Conservation (phyloP, 31 red algal genomes). For the Endocladia muricata region DNA sequence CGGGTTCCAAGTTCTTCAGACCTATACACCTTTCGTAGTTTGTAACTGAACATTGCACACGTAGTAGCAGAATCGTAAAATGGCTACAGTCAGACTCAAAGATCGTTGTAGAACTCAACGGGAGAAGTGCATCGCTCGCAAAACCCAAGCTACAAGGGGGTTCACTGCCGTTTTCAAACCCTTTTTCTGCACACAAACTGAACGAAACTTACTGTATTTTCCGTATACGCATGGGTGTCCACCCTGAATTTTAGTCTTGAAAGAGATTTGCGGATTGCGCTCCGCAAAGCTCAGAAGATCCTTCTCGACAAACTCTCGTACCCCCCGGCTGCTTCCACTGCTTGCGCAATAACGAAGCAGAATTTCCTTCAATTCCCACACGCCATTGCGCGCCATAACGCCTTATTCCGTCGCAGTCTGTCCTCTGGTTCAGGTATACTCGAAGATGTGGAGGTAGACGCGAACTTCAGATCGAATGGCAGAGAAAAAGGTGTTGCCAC, state of each 20-base stretch:
- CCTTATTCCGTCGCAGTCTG: too few relatives aligned
- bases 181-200: too few relatives aligned
- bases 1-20: slow-evolving; percentile 47
- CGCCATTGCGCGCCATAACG: slow-evolving; percentile 71
- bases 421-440: too few relatives aligned
- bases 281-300: slow-evolving; percentile 39
- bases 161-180: too few relatives aligned
- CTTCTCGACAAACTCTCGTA: slow-evolving; percentile 62
- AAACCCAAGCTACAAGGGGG: too few relatives aligned
- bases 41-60: slow-evolving; percentile 65
- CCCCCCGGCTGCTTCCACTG: slow-evolving; percentile 60
- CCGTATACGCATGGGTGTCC: slow-evolving; percentile 66
- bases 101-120: neutral
- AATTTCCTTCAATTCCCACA: slow-evolving; percentile 58
- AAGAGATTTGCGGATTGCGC: slow-evolving; percentile 53
- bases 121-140: neutral
- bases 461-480: too few relatives aligned
- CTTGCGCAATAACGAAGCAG: slow-evolving; percentile 49
- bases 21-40: slow-evolving; percentile 50
- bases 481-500: too few relatives aligned
- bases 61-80: neutral
- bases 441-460: too few relatives aligned
- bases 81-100: neutral
- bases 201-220: slow-evolving; percentile 48
- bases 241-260: slow-evolving; percentile 52